Conservation (phyloP, 495 filamentous ascomycete genomes). For the Xylaria intraflava region DNA sequence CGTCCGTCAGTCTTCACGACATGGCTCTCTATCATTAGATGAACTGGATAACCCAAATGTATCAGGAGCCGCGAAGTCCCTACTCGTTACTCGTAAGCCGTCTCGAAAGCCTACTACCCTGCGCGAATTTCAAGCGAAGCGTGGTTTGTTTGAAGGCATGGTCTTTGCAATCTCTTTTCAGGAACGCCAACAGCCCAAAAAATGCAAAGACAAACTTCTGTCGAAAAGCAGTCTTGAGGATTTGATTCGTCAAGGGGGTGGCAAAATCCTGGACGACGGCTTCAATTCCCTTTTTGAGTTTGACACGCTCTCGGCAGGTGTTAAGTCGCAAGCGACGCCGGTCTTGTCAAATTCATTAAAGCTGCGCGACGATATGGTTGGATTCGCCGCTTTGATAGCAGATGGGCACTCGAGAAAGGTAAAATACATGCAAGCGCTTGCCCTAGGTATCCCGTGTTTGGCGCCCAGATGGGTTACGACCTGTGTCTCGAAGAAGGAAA, state of each 20-base stretch:
- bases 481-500: conserved; percentile 51
- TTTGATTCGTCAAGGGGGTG: conserved; percentile 56
- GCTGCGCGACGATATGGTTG: conserved; percentile 31
- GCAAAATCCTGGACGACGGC: conserved; percentile 61
- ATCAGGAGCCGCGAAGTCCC: conserved; percentile 7
- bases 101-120: conserved; percentile 14
- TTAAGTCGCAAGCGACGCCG: conserved; percentile 12
- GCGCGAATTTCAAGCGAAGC: conserved; percentile 16
- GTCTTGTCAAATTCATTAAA: conserved; percentile 19
- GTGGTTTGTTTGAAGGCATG: conserved; percentile 62
- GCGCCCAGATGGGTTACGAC: conserved; percentile 72
- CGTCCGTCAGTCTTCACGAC: conserved; percentile 10
- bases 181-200: conserved; percentile 37
- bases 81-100: conserved; percentile 11
- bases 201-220: conserved; percentile 45
- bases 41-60: conserved; percentile 29
- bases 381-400: conserved; percentile 80
- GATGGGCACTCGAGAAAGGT: conserved; percentile 80
- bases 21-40: conserved; percentile 33
- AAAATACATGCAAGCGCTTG: conserved; percentile 94
- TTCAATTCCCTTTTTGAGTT: conserved; percentile 79
- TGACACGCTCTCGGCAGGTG: conserved; percentile 25
- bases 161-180: conserved; percentile 72
- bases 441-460: conserved; percentile 81
- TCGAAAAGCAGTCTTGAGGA: conserved; percentile 40